Conservation (phyloP, 768 basidiomycete genomes). For the Xanthoconium stramineum region DNA sequence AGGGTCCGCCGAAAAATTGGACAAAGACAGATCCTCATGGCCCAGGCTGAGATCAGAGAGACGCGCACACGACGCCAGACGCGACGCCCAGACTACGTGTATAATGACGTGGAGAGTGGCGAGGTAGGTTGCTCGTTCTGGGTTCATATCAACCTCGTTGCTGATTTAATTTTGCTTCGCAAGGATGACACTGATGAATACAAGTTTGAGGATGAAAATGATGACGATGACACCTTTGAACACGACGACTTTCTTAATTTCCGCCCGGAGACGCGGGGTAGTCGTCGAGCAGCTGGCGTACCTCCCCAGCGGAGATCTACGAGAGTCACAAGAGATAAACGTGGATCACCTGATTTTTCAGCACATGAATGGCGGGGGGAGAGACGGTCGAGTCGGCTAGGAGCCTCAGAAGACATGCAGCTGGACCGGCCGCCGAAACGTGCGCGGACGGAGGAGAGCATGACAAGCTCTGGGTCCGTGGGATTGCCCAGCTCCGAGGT, state of each 20-base stretch:
- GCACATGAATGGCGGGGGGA: conserved; percentile 69
- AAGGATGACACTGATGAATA: conserved; percentile 69
- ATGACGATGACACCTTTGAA: conserved; percentile 54
- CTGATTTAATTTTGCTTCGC: conserved; percentile 17
- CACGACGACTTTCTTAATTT: conserved; percentile 40
- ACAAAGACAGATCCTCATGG: conserved; percentile 58
- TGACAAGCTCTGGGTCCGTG: conserved; percentile 47
- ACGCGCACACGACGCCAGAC: conserved; percentile 76
- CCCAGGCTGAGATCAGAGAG: conserved; percentile 74
- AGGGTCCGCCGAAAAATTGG: conserved; percentile 68
- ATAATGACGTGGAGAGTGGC: conserved; percentile 67
- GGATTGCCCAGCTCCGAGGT: conserved; percentile 27
- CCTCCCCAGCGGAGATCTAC: conserved; percentile 51
- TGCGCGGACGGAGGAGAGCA: conserved; percentile 75
- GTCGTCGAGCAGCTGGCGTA: conserved; percentile 35
- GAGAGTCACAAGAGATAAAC: conserved; percentile 50
- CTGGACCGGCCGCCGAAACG: conserved; percentile 61
- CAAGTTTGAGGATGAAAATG: conserved; percentile 59
- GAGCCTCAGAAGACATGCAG: conserved; percentile 49
- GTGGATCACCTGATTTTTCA: conserved; percentile 47
- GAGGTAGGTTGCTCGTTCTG: conserved; percentile 31
- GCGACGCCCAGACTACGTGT: conserved; percentile 77
- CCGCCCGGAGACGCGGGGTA: conserved; percentile 42
- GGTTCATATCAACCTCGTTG: conserved; percentile 20
- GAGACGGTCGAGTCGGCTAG: conserved; percentile 66